Evolutionary conservation across 2,329 filamentous ascomycete genomes (phyloP), one percentile per base, ranked within the genome.

Genomic region (Botryosphaeria dothidea): DNA sequence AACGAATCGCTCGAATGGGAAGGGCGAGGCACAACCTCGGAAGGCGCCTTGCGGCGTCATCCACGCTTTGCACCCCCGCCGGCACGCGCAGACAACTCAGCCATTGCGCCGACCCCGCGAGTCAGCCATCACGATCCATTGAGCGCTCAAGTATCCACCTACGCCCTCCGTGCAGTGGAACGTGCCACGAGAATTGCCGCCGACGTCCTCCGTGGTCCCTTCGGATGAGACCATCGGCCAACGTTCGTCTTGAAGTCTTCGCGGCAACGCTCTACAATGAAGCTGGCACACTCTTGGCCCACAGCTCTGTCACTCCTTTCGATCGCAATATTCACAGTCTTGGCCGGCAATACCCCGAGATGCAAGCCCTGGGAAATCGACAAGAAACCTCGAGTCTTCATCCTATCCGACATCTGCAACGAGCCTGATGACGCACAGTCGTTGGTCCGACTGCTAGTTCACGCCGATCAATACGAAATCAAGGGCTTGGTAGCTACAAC

Each of bases 391-490:
- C 74, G 77, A 66, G 73, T 79, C 17, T 75, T 79, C 69, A 74
- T 79, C 65, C 66, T 78, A n/a, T 73, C 76, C 1, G 77, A 79
- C 61, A 78, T 79, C 25, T 75, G 72, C 6, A 78, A 78, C 45
- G 77, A 79, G 49, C 76, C 77, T 3, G 77, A 78, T 65, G 77
- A 78, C 68, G 73, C 75, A 2, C 73, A 78, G 62, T 77, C 75
- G 5, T 67, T 79, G 43, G 74, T 74, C 29, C 70, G 77, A n/a
- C 77, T 75, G 58, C 70, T 79, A 6, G 64, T 78, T 3, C 77
- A 79, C 49, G 66, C 73, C 3, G 77, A 79, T 43, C 74, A 78
- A 45, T 78, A 78, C 54, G 72, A 78, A 36, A 79, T 73, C 0
- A 72, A 75, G 43, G 77, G 77, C 3, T 49, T 79, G 17, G 75